These are phyloP conservation scores for Fragaria ananassa DNA, from an alignment of 306 rosid species.

Conservation along the genomic window DNA sequence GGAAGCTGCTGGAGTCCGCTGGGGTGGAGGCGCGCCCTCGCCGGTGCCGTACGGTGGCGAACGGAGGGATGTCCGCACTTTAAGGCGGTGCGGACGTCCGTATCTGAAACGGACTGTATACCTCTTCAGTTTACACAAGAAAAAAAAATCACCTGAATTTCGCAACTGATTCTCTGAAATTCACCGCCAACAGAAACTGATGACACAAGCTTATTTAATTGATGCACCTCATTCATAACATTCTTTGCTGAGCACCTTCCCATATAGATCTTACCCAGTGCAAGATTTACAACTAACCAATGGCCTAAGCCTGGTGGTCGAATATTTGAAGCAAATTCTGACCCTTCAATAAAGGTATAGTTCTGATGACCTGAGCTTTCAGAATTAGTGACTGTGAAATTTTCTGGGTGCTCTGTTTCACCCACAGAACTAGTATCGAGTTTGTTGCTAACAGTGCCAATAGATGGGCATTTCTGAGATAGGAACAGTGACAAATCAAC, in stretches of 20 bases:
- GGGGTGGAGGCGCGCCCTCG: no score
- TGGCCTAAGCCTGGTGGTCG: slow-evolving; percentile 30
- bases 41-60: no score
- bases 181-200: slow-evolving; percentile 62
- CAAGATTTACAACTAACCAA: slow-evolving; percentile 52
- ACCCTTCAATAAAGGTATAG: slow-evolving; percentile 29
- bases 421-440: slow-evolving; percentile 29
- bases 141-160: slow-evolving; percentile 58
- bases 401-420: slow-evolving; percentile 34
- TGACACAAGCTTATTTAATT: slow-evolving; percentile 43
- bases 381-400: slow-evolving; percentile 31
- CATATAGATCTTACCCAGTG: slow-evolving; percentile 44
- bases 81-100: no score
- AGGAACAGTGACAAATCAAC: slow-evolving; percentile 33
- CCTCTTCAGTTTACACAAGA: slow-evolving; percentile 3
- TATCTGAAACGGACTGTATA: no score
- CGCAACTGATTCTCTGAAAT: slow-evolving; percentile 53
- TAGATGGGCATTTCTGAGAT: slow-evolving; percentile 38
- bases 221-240: slow-evolving; percentile 52
- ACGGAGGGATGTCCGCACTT: no score
- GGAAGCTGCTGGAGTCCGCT: no score
- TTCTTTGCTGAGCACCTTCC: slow-evolving; percentile 63
- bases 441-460: slow-evolving; percentile 32
- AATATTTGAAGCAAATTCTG: slow-evolving; percentile 35
- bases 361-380: slow-evolving; percentile 39